Evolutionary conservation across 345 rosid genomes (phyloP), one percentile per base, ranked within the genome.

Genomic region (Populus deltoides): DNA sequence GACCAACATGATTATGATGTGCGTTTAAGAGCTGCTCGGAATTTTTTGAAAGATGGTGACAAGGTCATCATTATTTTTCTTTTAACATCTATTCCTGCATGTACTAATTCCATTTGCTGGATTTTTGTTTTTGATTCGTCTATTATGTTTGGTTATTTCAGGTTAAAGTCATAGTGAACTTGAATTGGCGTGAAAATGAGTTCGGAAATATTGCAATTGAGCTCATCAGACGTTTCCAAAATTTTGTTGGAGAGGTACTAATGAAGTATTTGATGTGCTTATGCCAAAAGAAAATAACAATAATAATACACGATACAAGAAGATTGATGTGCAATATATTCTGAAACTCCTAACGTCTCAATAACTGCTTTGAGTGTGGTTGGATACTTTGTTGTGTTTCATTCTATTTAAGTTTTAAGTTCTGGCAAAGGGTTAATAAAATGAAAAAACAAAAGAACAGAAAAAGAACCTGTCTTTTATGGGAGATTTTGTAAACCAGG

Each of bases 131-230:
- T 11, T 72, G 31, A 66, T 61, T 65, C 70, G 84, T 51, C 27
- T 79, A 45, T 63, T 45, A 4, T 75, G 41, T 77, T 71, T 55
- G 59, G 77, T 68, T 70, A 20, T 49, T 84, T 80, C 90, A 96
- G 99, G 99, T 96, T 75, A 96, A 96, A 85, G 91, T 89, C 66
- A 92, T 91, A 68, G 98, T 96, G 79, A 90, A 86, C 84, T 85
- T 96, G 88, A 96, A 92, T 88, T 97, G 99, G 25, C 93, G 97
- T 74, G 97, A 96, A 86, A 90, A 93, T 55, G 94, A 93, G 35
- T 93, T 93, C 83, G 89, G 94, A 82, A 96, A 91, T 81, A 91
- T 81, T 22, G 99, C 97, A 66, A 92, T 91, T 80, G 94, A 92
- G 81, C 98, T 96, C 39, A 85, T 96, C 25, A 86, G 88, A 75